Percentiles rank a stretch among this genome's conserved stretches.
Conservation (phyloP, 768 basidiomycete genomes). For the Cystofilobasidium capitatum region DNA sequence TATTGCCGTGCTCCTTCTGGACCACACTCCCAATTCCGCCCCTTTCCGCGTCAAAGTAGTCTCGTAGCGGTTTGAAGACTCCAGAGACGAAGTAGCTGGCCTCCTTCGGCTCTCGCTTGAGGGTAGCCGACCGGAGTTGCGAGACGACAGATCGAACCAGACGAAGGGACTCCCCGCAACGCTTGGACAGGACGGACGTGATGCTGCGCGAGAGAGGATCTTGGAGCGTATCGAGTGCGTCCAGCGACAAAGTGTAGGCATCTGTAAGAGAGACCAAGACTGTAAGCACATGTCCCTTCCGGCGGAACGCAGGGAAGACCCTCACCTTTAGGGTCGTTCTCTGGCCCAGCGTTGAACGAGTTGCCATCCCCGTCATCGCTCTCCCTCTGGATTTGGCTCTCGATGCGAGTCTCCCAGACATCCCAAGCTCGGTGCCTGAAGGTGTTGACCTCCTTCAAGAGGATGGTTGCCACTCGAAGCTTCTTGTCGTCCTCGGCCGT, state of each 20-base stretch:
- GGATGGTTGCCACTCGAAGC: slow-evolving; percentile 56
- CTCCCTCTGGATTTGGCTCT: slow-evolving; percentile 12
- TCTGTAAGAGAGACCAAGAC: slow-evolving; percentile 26
- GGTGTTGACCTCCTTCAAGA: slow-evolving; percentile 57
- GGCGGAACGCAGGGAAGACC: not conserved
- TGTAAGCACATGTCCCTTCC: not conserved
- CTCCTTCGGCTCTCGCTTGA: slow-evolving; percentile 56
- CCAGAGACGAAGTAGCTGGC: slow-evolving; percentile 77
- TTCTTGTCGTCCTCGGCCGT: slow-evolving; percentile 54
- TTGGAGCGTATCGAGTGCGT: slow-evolving; percentile 44
- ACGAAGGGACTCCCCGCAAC: slow-evolving; percentile 75
- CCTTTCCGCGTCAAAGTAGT: slow-evolving; percentile 47
- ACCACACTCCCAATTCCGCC: slow-evolving; percentile 53
- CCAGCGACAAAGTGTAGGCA: slow-evolving; percentile 48
- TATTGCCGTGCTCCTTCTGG: slow-evolving; percentile 45
- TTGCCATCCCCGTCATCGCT: not conserved
- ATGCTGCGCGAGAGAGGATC: slow-evolving; percentile 55
- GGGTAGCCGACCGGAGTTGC: slow-evolving; percentile 77
- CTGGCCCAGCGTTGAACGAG: too few relatives aligned
- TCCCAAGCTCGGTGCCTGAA: slow-evolving; percentile 49
- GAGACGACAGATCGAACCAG: slow-evolving; percentile 80
- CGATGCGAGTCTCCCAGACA: slow-evolving; percentile 52
- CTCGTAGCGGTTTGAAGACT: slow-evolving; percentile 68
- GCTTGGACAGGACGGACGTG: slow-evolving; percentile 57
- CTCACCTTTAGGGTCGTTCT: slow-evolving; percentile 49